A percentile compares a stretch with the other conserved stretches of the same genome.
Evolutionary conservation across 1,284 basidiomycete species (phyloP).

Genomic region (Salmacisia buchloeana): DNA sequence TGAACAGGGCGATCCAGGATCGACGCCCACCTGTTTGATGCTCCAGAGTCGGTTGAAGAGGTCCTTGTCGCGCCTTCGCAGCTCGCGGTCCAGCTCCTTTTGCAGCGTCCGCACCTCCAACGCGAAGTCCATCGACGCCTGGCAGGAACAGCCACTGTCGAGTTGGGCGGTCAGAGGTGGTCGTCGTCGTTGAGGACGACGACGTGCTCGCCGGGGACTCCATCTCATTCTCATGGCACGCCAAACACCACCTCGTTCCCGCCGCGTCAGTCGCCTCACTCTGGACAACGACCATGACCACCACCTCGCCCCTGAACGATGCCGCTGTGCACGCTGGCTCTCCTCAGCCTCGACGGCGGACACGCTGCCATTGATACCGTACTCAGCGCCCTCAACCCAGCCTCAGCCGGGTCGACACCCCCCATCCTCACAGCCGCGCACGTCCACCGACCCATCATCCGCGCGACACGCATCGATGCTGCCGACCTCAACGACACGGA

Average conservation of each 20-base stretch:
- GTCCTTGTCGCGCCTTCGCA: background rate
- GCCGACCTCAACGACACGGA: background rate
- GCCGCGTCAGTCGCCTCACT: too few relatives aligned
- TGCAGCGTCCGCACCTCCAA: too few relatives aligned
- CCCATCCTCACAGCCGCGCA: background rate
- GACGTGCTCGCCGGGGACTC: too few relatives aligned
- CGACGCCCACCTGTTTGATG: background rate
- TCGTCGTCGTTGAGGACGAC: too few relatives aligned
- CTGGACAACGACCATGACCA: too few relatives aligned
- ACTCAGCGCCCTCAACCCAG: background rate
- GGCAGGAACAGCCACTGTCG: too few relatives aligned
- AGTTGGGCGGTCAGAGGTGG: too few relatives aligned
- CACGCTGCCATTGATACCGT: background rate
- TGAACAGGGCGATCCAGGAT: background rate
- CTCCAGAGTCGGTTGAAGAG: constrained; percentile 1
- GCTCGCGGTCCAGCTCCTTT: background rate
- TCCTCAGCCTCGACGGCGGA: background rate
- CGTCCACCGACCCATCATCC: background rate
- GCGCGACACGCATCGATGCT: background rate
- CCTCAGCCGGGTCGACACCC: background rate
- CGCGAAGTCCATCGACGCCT: too few relatives aligned
- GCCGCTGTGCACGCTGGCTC: background rate
- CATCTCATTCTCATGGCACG: too few relatives aligned
- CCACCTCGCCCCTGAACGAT: too few relatives aligned
- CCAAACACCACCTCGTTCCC: too few relatives aligned